Evolutionary conservation across 2,329 filamentous ascomycete species (phyloP).

Genomic region (Ceratocystis cacaofunesta): DNA sequence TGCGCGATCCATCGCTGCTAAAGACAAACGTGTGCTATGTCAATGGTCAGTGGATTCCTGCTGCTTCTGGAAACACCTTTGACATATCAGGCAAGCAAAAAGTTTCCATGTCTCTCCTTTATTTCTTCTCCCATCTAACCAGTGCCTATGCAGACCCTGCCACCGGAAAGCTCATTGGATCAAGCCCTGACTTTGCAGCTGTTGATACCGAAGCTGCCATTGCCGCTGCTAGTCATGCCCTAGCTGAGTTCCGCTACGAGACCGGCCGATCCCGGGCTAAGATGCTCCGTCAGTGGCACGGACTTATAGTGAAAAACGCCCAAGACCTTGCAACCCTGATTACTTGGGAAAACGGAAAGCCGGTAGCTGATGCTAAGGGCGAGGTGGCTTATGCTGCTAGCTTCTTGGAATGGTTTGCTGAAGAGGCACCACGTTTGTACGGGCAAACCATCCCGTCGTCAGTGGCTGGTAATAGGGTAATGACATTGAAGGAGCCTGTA

Average conservation of each 20-base stretch:
- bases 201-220: conserved; percentile 72
- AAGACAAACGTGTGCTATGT: conserved; percentile 73
- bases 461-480: conserved; percentile 56
- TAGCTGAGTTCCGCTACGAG: conserved; percentile 53
- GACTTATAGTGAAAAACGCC: conserved; percentile 61
- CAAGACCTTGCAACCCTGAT: conserved; percentile 73
- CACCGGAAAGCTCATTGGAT: conserved; percentile 65
- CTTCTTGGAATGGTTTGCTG: conserved; percentile 71
- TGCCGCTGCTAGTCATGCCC: conserved; percentile 61
- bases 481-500: conserved; percentile 69
- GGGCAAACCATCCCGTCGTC: conserved; percentile 61
- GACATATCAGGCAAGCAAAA: conserved; percentile 51
- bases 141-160: conserved; percentile 50
- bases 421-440: conserved; percentile 59
- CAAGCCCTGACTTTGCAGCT: conserved; percentile 67
- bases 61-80: conserved; percentile 81
- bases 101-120: not conserved
- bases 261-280: conserved; percentile 62
- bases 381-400: conserved; percentile 59
- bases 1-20: conserved; percentile 67
- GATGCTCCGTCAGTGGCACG: conserved; percentile 66
- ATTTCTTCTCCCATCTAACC: not conserved
- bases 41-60: conserved; percentile 82
- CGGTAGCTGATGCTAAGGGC: conserved; percentile 56
- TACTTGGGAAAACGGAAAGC: conserved; percentile 85